Base-by-base conservation (phyloP, 441 rosid genomes). In the Brassica hybrid region DNA sequence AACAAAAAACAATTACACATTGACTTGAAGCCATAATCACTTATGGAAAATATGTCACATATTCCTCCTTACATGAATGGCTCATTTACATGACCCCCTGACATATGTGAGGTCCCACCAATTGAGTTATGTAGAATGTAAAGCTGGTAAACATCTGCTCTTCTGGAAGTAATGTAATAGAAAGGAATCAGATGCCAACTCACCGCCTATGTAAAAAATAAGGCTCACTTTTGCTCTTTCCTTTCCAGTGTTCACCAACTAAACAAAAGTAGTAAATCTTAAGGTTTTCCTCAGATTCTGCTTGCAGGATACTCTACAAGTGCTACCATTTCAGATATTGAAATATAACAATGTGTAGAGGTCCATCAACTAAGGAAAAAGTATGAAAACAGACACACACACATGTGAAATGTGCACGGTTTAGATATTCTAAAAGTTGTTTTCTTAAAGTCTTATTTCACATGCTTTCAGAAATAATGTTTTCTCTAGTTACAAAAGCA, bases 151-250 rank as follows among this genome's bases (percentile, higher is more conserved):
- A 36, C 60, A 34, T 50, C 58, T 66, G 7, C 41, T 70, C 58
- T 60, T 57, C 57, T 21, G 38, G 5, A 69, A 14, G n/a, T 62
- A 36, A 14, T 48, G 68, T 72, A 76, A 78, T 3, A 72, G 21
- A 41, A 30, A 30, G 27, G 32, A 75, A 48, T 54, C 16, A 63
- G 64, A 82, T 66, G 18, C 67, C 57, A 75, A 67, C 93, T 81
- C 83, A 93, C 99, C 89, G 96, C 98, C 99, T 98, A 95, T 58
- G 98, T 93, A 81, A 93, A 90, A 23, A 85, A 87, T 4, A 80
- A 95, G 96, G 88, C 93, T 95, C 85, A 93, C 99, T 85, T 91
- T 91, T 72, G 97, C 97, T 79, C 98, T 90, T 83, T 95, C 98
- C 82, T 84, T 93, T 72, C 99, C 98, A 52, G 96, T 89, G 86